Evolutionary conservation across 768 basidiomycete genomes (phyloP).

Genomic region (Cubamyces lactineus): DNA sequence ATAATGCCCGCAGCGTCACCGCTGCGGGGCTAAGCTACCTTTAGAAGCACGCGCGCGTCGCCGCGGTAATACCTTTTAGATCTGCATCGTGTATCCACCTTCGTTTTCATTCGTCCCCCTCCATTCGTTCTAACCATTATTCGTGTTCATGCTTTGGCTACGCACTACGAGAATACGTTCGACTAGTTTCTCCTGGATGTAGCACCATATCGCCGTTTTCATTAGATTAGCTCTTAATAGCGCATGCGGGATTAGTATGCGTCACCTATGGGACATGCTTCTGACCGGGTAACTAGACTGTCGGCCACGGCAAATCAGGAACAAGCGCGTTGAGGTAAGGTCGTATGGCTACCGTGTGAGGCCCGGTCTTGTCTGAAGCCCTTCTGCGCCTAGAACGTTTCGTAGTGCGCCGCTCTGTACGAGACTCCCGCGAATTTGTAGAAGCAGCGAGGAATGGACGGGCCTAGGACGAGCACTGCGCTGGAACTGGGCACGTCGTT

Average conservation of each 20-base stretch:
- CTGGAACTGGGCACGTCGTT: background rate
- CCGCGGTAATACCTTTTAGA: conserved; percentile 11
- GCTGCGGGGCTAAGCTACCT: background rate
- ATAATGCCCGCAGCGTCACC: conserved; percentile 4
- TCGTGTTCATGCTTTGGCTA: conserved; percentile 9
- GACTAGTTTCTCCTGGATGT: conserved; percentile 12
- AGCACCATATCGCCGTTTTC: conserved; percentile 2
- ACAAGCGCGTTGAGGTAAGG: background rate
- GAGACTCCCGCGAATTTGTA: too few relatives aligned
- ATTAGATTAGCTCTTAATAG: conserved; percentile 10
- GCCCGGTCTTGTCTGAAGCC: background rate
- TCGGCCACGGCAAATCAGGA: conserved; percentile 2
- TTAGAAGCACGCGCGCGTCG: conserved; percentile 6
- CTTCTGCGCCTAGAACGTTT: too few relatives aligned
- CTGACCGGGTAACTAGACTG: background rate
- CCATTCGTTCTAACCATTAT: background rate
- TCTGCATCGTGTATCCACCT: background rate
- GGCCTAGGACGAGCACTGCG: background rate
- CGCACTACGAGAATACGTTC: conserved; percentile 4
- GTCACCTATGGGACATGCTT: background rate
- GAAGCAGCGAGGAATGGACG: background rate
- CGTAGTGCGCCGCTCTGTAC: too few relatives aligned
- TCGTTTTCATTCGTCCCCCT: background rate
- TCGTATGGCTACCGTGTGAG: background rate
- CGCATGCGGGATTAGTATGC: conserved; percentile 2